phyloP scores from a whole-genome alignment of 805 yeast species.

The Yamadazyma kitorensis region DNA sequence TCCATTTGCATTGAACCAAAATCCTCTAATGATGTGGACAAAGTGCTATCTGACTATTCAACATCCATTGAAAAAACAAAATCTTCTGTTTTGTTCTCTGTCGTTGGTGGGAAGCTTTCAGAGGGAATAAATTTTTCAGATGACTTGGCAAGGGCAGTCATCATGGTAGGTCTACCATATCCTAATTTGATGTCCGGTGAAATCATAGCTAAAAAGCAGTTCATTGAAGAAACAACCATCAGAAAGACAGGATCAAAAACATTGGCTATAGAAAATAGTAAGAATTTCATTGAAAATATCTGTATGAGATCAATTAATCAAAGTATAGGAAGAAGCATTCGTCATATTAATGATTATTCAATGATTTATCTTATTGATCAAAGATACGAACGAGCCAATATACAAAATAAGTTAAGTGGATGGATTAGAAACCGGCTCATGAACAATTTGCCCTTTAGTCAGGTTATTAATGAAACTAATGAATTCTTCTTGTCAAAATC shows the following conservation, averaged over 20 bases:
- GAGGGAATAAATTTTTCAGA: conserved; percentile 94
- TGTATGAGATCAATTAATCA: conserved; percentile 93
- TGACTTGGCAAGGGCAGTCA: conserved; percentile 79
- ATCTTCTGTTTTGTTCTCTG: conserved; percentile 76
- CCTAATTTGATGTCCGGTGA: conserved; percentile 86
- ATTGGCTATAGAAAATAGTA: conserved; percentile 48
- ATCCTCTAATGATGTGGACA: conserved; percentile 39
- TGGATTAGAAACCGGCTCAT: conserved; percentile 56
- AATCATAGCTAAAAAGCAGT: conserved; percentile 65
- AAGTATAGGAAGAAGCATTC: conserved; percentile 86
- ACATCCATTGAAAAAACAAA: conserved; percentile 29
- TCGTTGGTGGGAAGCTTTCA: conserved; percentile 89
- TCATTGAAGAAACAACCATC: conserved; percentile 52
- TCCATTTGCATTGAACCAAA: conserved; percentile 55
- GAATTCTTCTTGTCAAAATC: conserved; percentile 25
- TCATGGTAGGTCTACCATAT: conserved; percentile 85
- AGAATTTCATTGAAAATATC: conserved; percentile 70
- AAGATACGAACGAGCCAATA: conserved; percentile 47
- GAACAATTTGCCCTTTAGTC: conserved; percentile 6
- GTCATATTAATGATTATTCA: conserved; percentile 82
- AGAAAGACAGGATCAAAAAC: conserved; percentile 44
- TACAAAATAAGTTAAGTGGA: conserved; percentile 60
- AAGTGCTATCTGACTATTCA: conserved; percentile 51
- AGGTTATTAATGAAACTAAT: conserved; percentile 20
- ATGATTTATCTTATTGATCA: conserved; percentile 68